Evolutionary conservation across 2,329 filamentous ascomycete species (phyloP).

Genomic region (Beauveria brongniartii): DNA sequence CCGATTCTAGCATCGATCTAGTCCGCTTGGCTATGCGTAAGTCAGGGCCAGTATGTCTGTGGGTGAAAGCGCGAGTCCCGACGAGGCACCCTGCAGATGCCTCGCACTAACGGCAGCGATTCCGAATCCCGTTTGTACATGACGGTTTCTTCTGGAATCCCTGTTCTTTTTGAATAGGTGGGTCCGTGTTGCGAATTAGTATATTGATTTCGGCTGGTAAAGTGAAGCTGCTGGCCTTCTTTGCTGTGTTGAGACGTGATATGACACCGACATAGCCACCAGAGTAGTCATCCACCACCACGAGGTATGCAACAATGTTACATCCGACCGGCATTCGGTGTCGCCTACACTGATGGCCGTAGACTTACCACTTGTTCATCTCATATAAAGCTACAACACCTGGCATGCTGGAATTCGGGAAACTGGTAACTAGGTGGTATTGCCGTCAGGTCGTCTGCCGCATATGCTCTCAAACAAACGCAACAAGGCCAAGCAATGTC

Average conservation of each 20-base stretch:
- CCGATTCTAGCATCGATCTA: constrained; percentile 6
- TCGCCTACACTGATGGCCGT: background rate
- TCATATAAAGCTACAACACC: background rate
- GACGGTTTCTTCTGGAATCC: constrained; percentile 1
- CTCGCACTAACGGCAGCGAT: constrained; percentile 5
- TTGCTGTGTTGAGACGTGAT: background rate
- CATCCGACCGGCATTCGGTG: constrained; percentile 2
- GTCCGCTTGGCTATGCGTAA: background rate
- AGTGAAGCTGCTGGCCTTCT: background rate
- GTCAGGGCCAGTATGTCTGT: background rate
- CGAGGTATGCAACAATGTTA: background rate
- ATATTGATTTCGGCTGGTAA: background rate
- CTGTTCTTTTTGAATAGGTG: background rate
- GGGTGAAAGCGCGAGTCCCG: background rate
- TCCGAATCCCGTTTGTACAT: constrained; percentile 8
- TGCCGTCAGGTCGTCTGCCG: no score
- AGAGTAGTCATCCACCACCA: background rate
- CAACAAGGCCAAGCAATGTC: no score
- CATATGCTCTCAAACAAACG: no score
- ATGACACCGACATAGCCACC: constrained; percentile 1
- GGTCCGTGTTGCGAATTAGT: background rate
- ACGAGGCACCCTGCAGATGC: background rate
- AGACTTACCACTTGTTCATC: background rate
- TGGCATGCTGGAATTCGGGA: background rate
- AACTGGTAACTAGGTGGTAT: no score